These are phyloP conservation scores for Pholiota conissans DNA, from an alignment of 768 basidiomycete genomes.

Conservation along the genomic window DNA sequence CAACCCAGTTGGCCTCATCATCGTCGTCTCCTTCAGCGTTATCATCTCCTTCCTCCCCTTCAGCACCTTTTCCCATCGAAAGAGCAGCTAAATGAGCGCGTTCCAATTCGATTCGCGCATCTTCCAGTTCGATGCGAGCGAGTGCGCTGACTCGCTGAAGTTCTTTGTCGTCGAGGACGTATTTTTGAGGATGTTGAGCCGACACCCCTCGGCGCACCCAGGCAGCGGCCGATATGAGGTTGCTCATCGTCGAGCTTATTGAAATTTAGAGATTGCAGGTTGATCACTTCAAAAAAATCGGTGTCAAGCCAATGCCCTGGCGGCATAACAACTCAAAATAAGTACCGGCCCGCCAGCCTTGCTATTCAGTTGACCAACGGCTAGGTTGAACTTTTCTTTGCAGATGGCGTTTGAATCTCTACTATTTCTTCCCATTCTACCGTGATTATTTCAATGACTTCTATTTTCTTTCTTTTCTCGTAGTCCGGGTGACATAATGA, in stretches of 20 bases:
- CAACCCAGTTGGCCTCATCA: constrained; percentile 73
- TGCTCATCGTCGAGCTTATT: constrained; percentile 52
- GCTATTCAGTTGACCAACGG: no score
- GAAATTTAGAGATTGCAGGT: not conserved
- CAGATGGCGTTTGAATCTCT: no score
- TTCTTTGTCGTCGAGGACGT: constrained; percentile 88
- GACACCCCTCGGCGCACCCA: constrained; percentile 86
- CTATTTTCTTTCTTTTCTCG: no score
- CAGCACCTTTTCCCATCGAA: constrained; percentile 66
- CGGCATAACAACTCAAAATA: constrained; percentile 9
- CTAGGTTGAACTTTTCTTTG: no score
- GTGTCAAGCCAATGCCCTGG: constrained; percentile 1
- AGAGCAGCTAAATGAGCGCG: constrained; percentile 76
- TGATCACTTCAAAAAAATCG: constrained; percentile 11
- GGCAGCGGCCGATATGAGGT: constrained; percentile 70
- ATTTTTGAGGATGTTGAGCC: constrained; percentile 75
- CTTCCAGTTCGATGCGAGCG: constrained; percentile 85
- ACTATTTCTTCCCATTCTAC: no score
- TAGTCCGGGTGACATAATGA: no score
- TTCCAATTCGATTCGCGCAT: constrained; percentile 84
- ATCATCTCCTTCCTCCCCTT: constrained; percentile 68
- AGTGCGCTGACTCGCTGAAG: constrained; percentile 86
- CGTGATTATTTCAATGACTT: no score
- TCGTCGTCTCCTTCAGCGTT: constrained; percentile 42
- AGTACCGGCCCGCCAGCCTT: constrained; percentile 5